Evolutionary conservation across 2,329 filamentous ascomycete species (phyloP).

Genomic region (Aspergillus aculeatus): DNA sequence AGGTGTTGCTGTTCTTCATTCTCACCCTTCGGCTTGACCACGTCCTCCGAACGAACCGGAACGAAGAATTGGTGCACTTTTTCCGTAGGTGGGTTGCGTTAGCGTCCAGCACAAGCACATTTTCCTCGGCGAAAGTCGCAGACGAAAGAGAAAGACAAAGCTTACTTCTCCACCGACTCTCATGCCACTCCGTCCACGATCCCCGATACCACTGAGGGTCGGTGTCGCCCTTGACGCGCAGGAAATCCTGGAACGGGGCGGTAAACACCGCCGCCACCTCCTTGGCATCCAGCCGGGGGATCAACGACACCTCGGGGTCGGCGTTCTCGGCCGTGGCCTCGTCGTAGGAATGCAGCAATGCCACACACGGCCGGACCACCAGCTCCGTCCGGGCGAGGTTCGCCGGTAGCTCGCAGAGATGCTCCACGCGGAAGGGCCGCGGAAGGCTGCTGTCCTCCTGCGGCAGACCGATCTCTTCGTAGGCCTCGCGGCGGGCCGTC

Average conservation of each 20-base stretch:
- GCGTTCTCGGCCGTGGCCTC: conserved; percentile 42
- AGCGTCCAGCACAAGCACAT: background rate
- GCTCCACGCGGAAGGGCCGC: conserved; percentile 77
- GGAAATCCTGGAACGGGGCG: conserved; percentile 81
- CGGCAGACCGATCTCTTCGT: conserved; percentile 89
- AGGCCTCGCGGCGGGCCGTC: conserved; percentile 84
- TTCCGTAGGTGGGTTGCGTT: background rate
- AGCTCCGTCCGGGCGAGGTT: conserved; percentile 72
- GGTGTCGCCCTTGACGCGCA: conserved; percentile 60
- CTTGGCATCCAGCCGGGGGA: conserved; percentile 78
- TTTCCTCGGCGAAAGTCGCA: background rate
- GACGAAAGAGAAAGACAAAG: conserved; percentile 3
- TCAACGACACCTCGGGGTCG: conserved; percentile 67
- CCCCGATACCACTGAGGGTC: conserved; percentile 78
- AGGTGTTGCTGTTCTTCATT: conserved; percentile 45
- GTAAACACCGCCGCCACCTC: conserved; percentile 95
- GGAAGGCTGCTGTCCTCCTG: conserved; percentile 68
- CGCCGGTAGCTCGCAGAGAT: conserved; percentile 79
- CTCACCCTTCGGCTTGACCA: conserved; percentile 56
- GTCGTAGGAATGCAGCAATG: conserved; percentile 68
- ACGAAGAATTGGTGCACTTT: conserved; percentile 88
- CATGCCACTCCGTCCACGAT: conserved; percentile 75
- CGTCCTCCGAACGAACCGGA: conserved; percentile 68
- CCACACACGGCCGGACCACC: conserved; percentile 72
- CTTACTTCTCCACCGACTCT: conserved; percentile 67